phyloP scores from a whole-genome alignment of 2,329 filamentous ascomycete genomes.

The Fusarium siculi region DNA sequence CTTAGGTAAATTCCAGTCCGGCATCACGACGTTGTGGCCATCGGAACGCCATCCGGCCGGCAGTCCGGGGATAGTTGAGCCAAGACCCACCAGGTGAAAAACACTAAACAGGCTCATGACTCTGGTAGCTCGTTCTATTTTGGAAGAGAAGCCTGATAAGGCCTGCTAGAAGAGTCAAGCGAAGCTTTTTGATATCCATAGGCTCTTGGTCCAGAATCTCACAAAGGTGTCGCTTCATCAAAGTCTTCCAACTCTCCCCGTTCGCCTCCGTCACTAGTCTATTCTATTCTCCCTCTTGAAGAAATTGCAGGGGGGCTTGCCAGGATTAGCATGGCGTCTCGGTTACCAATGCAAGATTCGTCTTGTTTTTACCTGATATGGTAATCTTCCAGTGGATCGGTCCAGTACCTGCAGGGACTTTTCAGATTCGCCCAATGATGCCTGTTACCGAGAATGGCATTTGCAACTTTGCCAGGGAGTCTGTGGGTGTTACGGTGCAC shows the following conservation, averaged over 20 bases:
- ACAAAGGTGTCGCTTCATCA: neutral
- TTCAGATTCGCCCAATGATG: constrained; percentile 24
- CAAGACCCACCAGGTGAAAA: constrained; percentile 24
- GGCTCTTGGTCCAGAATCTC: constrained; percentile 8
- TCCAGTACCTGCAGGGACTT: constrained; percentile 35
- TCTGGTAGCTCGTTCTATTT: constrained; percentile 36
- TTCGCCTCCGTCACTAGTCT: neutral
- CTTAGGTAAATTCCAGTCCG: constrained; percentile 31
- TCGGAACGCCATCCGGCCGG: constrained; percentile 28
- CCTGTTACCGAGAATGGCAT: constrained; percentile 30
- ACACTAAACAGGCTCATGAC: constrained; percentile 34
- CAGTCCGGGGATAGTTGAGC: constrained; percentile 13
- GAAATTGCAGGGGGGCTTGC: constrained; percentile 23
- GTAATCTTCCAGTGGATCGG: constrained; percentile 25
- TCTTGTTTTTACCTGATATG: constrained; percentile 21
- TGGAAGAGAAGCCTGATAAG: neutral
- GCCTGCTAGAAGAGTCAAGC: constrained; percentile 7
- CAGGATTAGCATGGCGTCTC: constrained; percentile 17
- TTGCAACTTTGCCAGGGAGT: constrained; percentile 11
- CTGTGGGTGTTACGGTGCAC: constrained; percentile 23
- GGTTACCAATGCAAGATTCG: constrained; percentile 31
- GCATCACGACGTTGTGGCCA: constrained; percentile 24
- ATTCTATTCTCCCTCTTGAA: neutral
- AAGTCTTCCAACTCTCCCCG: neutral
- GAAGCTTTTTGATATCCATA: neutral